These are phyloP conservation scores for Closterium sp. DNA, from an alignment of 139 green algal genomes.

Conservation along the genomic window DNA sequence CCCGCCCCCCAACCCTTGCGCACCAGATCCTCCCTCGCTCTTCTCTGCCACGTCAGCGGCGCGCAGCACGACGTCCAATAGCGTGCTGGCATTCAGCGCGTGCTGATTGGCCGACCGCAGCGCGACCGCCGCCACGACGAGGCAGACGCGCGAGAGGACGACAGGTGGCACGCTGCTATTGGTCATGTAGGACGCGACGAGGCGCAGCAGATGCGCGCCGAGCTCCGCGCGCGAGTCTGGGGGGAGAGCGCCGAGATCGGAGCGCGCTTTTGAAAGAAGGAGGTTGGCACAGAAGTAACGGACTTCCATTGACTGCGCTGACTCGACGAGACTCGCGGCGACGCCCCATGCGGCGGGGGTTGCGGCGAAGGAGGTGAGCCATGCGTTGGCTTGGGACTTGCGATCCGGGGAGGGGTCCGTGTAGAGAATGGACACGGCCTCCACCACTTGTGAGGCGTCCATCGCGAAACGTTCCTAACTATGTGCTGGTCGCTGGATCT, in stretches of 20 bases:
- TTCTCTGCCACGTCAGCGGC: neutral
- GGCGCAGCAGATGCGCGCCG: neutral
- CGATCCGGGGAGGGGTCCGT: neutral
- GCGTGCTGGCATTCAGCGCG: neutral
- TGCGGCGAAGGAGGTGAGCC: constrained; percentile 18
- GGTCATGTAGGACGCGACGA: constrained; percentile 17
- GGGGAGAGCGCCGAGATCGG: neutral
- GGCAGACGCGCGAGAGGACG: constrained; percentile 26
- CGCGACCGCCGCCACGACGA: constrained; percentile 34
- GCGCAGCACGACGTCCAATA: neutral
- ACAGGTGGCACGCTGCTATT: constrained; percentile 9
- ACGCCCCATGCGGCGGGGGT: constrained; percentile 14
- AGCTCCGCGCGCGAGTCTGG: constrained; percentile 3
- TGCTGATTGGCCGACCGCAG: neutral
- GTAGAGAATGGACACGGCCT: constrained; percentile 27
- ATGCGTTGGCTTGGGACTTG: constrained; percentile 18
- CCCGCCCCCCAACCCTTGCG: neutral
- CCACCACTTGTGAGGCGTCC: neutral
- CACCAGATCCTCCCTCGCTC: neutral
- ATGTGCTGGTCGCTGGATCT: neutral
- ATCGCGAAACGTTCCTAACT: neutral
- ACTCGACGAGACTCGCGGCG: neutral
- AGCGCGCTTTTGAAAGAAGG: constrained; percentile 21
- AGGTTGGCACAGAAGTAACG: constrained; percentile 44
- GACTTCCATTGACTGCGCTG: constrained; percentile 14